Evolutionary conservation across 768 basidiomycete genomes (phyloP), one percentile per base, ranked within the genome.

Genomic region (Pleurotus cornucopiae): DNA sequence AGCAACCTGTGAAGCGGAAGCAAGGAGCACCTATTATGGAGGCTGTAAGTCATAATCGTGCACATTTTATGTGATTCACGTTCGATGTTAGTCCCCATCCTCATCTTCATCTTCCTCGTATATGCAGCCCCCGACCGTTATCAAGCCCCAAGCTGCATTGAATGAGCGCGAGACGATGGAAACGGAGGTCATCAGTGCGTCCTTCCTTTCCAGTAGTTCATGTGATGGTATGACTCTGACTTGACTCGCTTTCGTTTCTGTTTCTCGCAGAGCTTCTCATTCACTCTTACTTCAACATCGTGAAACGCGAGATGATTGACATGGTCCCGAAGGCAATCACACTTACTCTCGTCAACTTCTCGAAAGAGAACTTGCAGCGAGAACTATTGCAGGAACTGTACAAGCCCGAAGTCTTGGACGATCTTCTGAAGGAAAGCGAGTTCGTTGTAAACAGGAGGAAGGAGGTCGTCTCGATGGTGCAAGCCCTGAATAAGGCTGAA

Each of bases 301-400:
- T 98, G 55, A 98, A 99, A 76, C 88, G 95, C 57, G 96, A 98
- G 73, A 94, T 98, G 91, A 98, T 98, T 65, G 96, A 98, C 72
- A 97, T 97, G 94, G 91, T 98, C 21, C 96, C 96, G 6, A 99
- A 99, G 71, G 92, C 92, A 14, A 93, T 97, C 68, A 85, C 89
- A 7, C 75, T 91, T 60, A 98, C 92, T 13, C 84, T 98, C 37
- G 96, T 99, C 49, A 89, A 85, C 67, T 86, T 86, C 71, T 87
- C 95, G 58, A 98, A 97, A 72, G 97, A 98, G 73, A 85, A 91
- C 69, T 76, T 99, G 57, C 97, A 99, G 75, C 82, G 87, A 58
- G 95, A 97, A 71, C 80, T 99, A 40, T 73, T 99, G 52, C 92
- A 97, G 67, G 91, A 98, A 75, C 80, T 99, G 21, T 99, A 99